Conservation (phyloP, 2,329 filamentous ascomycete species). For the Xylaria sp. region DNA sequence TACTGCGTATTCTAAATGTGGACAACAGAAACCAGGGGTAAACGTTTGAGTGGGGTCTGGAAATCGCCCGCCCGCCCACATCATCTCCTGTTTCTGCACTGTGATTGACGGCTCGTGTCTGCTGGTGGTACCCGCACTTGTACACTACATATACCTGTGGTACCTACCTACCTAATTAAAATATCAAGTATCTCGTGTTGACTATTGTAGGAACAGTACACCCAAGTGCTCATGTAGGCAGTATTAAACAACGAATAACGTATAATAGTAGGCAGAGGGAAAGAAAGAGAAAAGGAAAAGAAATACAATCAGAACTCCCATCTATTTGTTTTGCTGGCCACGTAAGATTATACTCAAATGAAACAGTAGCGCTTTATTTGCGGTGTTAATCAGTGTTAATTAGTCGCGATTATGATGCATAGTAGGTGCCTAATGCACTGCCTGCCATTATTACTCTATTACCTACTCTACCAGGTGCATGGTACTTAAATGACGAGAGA, state of each 20-base stretch:
- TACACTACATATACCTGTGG: too few relatives aligned
- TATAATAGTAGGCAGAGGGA: not conserved
- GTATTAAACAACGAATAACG: not conserved
- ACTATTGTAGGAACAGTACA: too few relatives aligned
- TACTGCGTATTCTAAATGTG: slow-evolving; percentile 26
- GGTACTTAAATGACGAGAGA: not conserved
- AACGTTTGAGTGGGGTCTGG: slow-evolving; percentile 23
- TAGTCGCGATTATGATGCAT: not conserved
- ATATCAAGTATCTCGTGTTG: slow-evolving; percentile 2
- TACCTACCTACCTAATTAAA: too few relatives aligned
- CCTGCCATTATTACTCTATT: not conserved
- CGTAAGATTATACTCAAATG: slow-evolving; percentile 11
- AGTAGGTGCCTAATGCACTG: too few relatives aligned
- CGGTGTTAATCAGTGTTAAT: not conserved
- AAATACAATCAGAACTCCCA: not conserved
- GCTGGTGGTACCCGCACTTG: not conserved
- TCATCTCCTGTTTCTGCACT: slow-evolving; percentile 6
- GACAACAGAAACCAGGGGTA: slow-evolving; percentile 24
- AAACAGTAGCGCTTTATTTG: not conserved
- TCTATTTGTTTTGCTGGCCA: not conserved
- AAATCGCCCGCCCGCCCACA: not conserved
- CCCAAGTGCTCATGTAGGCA: not conserved
- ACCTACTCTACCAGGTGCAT: not conserved
- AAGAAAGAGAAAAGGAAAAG: too few relatives aligned
- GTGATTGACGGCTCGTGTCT: not conserved